Evolutionary conservation across 1,284 basidiomycete species (phyloP).

Genomic region (Tilletia indica): DNA sequence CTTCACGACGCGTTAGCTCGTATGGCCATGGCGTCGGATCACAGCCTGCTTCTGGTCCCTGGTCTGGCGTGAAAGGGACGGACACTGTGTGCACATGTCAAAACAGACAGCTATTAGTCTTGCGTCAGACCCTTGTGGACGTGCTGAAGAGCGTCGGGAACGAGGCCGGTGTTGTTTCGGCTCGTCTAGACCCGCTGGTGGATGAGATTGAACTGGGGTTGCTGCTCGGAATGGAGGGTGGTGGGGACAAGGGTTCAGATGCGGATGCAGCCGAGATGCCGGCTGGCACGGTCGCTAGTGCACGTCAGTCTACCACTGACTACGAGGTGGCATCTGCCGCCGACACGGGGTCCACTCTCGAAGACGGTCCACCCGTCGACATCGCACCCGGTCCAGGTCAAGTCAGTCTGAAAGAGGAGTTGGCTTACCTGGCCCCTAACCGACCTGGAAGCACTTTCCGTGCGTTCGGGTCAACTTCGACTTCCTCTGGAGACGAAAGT

Average conservation of each 20-base stretch:
- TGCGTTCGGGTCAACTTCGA: not conserved
- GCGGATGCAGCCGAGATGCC: not conserved
- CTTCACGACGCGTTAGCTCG: not conserved
- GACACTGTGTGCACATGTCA: slow-evolving; percentile 4
- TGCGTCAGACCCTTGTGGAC: slow-evolving; percentile 20
- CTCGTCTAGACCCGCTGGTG: slow-evolving; percentile 26
- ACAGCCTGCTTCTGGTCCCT: not conserved
- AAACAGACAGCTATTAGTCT: slow-evolving; percentile 9
- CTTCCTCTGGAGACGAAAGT: slow-evolving; percentile 4
- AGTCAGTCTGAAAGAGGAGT: slow-evolving; percentile 15
- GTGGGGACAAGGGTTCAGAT: not conserved
- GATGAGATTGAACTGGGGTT: slow-evolving; percentile 38
- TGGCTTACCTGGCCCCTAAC: not conserved
- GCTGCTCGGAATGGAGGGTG: slow-evolving; percentile 41
- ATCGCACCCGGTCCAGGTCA: not conserved
- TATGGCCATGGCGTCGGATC: not conserved
- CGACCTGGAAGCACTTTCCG: not conserved
- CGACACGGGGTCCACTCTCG: not conserved
- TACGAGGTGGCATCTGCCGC: not conserved
- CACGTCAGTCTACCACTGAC: too few relatives aligned
- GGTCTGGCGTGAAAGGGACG: not conserved
- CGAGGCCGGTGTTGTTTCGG: slow-evolving; percentile 25
- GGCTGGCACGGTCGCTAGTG: not conserved
- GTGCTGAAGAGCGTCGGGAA: slow-evolving; percentile 26
- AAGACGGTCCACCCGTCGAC: slow-evolving; percentile 8